Evolutionary conservation across 2,329 filamentous ascomycete genomes (phyloP).

Genomic region (Periconia sp.): DNA sequence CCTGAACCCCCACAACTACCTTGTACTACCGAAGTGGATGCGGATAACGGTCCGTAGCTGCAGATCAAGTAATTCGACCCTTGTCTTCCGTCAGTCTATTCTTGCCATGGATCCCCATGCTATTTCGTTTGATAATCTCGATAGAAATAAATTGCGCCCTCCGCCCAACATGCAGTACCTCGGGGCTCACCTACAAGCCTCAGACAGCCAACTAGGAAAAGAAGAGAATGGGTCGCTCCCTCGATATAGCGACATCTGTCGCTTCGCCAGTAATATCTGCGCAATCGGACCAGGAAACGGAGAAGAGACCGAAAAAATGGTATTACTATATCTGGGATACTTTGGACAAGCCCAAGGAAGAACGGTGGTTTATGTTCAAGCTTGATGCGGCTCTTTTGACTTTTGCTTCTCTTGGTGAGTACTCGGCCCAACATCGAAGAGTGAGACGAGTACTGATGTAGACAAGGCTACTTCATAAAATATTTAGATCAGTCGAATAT

Average conservation of each 20-base stretch:
- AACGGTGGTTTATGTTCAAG: conserved; percentile 57
- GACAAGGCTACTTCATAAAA: conserved; percentile 58
- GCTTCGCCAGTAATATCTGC: background rate
- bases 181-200: too few relatives aligned
- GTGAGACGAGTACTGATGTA: background rate
- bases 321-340: conserved; percentile 60
- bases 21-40: too few relatives aligned
- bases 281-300: conserved; percentile 2
- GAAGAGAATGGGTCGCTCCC: background rate
- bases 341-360: conserved; percentile 58
- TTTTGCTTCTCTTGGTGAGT: conserved; percentile 52
- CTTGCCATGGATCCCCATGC: too few relatives aligned
- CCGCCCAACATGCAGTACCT: too few relatives aligned
- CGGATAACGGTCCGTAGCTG: too few relatives aligned
- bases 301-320: conserved; percentile 47
- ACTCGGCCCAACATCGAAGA: background rate
- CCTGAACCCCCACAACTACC: too few relatives aligned
- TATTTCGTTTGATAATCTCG: too few relatives aligned
- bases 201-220: too few relatives aligned
- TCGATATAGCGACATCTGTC: background rate
- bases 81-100: too few relatives aligned
- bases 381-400: conserved; percentile 56
- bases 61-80: too few relatives aligned
- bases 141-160: too few relatives aligned
- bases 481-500: conserved; percentile 55